These are phyloP conservation scores for Aspergillus sclerotialis DNA, from an alignment of 2,329 filamentous ascomycete genomes.

Conservation along the genomic window DNA sequence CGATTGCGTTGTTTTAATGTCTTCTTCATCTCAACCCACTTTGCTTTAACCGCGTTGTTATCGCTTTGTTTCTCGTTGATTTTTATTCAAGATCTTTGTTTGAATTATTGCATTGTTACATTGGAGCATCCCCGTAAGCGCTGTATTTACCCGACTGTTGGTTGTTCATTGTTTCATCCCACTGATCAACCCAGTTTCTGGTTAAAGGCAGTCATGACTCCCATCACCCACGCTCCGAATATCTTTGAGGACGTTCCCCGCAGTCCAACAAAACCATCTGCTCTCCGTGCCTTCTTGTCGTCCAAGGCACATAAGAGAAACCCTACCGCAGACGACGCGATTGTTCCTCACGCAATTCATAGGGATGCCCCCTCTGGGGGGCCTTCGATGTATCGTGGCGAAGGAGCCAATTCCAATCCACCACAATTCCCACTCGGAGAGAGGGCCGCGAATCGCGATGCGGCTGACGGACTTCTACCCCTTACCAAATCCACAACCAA, in stretches of 20 bases:
- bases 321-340: conserved; percentile 31
- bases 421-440: conserved; percentile 30
- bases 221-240: conserved; percentile 20
- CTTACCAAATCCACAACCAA: conserved; percentile 33
- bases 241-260: conserved; percentile 34
- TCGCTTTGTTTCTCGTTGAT: no score
- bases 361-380: conserved; percentile 37
- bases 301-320: conserved; percentile 44
- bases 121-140: background rate
- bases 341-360: conserved; percentile 20
- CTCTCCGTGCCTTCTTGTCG: conserved; percentile 48
- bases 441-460: conserved; percentile 32
- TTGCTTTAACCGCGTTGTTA: no score
- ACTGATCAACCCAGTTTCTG: conserved; percentile 19
- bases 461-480: conserved; percentile 14
- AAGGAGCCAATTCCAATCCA: conserved; percentile 38
- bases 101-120: no score
- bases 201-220: conserved; percentile 27
- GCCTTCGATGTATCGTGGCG: conserved; percentile 38
- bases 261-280: conserved; percentile 33
- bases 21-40: no score
- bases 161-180: conserved; percentile 2
- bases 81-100: no score
- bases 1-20: conserved; percentile 1
- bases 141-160: conserved; percentile 14